phyloP scores from a whole-genome alignment of 2,329 filamentous ascomycete genomes.

The Magnaporthiopsis poae region DNA sequence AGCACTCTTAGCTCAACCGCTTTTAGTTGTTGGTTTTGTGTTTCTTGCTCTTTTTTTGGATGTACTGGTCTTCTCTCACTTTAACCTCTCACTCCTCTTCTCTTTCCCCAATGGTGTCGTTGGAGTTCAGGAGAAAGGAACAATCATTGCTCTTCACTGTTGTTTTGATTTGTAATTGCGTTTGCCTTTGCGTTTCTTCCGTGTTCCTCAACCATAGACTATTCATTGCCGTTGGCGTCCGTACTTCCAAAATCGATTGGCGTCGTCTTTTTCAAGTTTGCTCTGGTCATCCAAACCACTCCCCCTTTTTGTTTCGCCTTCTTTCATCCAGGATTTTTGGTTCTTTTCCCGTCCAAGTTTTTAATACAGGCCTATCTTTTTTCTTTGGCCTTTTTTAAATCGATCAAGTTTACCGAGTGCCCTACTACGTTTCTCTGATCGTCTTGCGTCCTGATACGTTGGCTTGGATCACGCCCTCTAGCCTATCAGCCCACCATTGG shows the following conservation, averaged over 20 bases:
- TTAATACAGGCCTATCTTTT: background rate
- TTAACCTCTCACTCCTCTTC: background rate
- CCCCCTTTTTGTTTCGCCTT: background rate
- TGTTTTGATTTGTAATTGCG: constrained; percentile 1
- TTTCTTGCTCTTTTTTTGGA: background rate
- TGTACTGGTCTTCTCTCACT: background rate
- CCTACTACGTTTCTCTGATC: background rate
- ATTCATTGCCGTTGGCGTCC: constrained; percentile 2
- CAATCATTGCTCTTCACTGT: constrained; percentile 1
- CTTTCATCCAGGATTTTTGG: background rate
- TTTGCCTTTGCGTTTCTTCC: background rate
- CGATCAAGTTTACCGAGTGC: background rate
- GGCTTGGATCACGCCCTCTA: too few relatives aligned
- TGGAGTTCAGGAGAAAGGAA: background rate
- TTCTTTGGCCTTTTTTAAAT: background rate
- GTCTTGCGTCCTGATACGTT: background rate
- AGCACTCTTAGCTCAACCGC: background rate
- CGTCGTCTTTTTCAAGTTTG: background rate
- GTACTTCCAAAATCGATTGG: background rate
- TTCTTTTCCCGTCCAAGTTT: background rate
- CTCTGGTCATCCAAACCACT: background rate
- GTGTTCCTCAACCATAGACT: constrained; percentile 1
- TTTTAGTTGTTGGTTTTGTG: background rate
- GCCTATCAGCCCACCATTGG: too few relatives aligned
- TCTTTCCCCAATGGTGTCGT: background rate